phyloP scores from a whole-genome alignment of 2,329 filamentous ascomycete genomes.

The Mycosphaerella sp. region DNA sequence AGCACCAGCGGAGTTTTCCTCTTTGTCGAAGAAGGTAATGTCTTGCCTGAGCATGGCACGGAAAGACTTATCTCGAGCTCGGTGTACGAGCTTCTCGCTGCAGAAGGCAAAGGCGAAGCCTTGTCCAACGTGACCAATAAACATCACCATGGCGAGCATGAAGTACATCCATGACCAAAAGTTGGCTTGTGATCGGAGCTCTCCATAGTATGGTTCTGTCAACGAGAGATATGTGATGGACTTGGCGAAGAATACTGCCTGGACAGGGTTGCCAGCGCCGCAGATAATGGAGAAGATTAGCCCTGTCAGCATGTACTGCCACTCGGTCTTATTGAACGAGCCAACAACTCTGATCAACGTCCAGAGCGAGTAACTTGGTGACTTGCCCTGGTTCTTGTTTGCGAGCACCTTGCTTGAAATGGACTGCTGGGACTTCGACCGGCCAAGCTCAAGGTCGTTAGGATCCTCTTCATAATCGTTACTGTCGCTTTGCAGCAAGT shows the following conservation, averaged over 20 bases:
- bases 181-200: slow-evolving; percentile 63
- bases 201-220: slow-evolving; percentile 45
- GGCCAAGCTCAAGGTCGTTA: slow-evolving; percentile 56
- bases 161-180: slow-evolving; percentile 90
- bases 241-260: slow-evolving; percentile 82
- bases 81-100: slow-evolving; percentile 78
- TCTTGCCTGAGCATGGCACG: slow-evolving; percentile 86
- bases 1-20: slow-evolving; percentile 83
- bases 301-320: slow-evolving; percentile 64
- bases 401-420: slow-evolving; percentile 66
- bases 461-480: slow-evolving; percentile 47
- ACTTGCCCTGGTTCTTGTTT: slow-evolving; percentile 34
- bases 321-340: slow-evolving; percentile 71
- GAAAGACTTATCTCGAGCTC: slow-evolving; percentile 77
- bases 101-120: slow-evolving; percentile 74
- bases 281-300: slow-evolving; percentile 69
- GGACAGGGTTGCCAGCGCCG: slow-evolving; percentile 71
- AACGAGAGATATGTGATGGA: slow-evolving; percentile 67
- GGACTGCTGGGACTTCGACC: slow-evolving; percentile 48
- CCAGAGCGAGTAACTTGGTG: slow-evolving; percentile 60
- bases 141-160: slow-evolving; percentile 69
- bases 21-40: slow-evolving; percentile 81
- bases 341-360: slow-evolving; percentile 72
- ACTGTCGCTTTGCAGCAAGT: slow-evolving; percentile 26
- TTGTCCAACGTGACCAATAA: slow-evolving; percentile 62